Evolutionary conservation across 1,284 basidiomycete genomes (phyloP).

Genomic region (Lignosus rhinocerotis): DNA sequence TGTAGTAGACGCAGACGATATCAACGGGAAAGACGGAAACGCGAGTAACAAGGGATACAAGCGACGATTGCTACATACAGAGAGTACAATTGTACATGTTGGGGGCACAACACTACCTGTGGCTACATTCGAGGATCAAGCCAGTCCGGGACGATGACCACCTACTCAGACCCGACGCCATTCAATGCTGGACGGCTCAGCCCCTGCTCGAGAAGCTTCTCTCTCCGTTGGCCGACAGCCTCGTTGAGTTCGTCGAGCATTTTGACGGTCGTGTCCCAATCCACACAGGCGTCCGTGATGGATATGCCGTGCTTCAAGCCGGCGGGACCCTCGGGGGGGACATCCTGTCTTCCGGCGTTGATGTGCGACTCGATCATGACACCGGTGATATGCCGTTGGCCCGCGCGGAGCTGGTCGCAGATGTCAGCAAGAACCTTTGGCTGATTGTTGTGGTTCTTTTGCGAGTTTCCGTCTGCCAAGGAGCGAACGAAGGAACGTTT

Average conservation of each 20-base stretch:
- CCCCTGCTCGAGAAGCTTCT: constrained; percentile 35
- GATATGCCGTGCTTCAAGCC: constrained; percentile 83
- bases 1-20: too few relatives aligned
- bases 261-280: constrained; percentile 82
- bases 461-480: constrained; percentile 82
- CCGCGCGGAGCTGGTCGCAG: constrained; percentile 76
- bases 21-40: too few relatives aligned
- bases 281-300: constrained; percentile 93
- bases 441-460: constrained; percentile 92
- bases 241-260: constrained; percentile 79
- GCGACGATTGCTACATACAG: too few relatives aligned
- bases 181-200: constrained; percentile 20
- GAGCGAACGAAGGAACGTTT: background rate
- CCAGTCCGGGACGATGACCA: too few relatives aligned
- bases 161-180: background rate
- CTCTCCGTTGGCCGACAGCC: constrained; percentile 44
- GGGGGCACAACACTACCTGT: too few relatives aligned
- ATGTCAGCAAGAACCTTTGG: constrained; percentile 79
- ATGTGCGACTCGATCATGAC: constrained; percentile 98
- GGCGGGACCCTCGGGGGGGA: constrained; percentile 60
- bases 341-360: constrained; percentile 84
- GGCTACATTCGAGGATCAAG: too few relatives aligned
- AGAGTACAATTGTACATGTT: too few relatives aligned
- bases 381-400: constrained; percentile 84
- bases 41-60: too few relatives aligned